Evolutionary conservation across 179 eudicot genomes (phyloP).

Genomic region (Silene vulgaris): DNA sequence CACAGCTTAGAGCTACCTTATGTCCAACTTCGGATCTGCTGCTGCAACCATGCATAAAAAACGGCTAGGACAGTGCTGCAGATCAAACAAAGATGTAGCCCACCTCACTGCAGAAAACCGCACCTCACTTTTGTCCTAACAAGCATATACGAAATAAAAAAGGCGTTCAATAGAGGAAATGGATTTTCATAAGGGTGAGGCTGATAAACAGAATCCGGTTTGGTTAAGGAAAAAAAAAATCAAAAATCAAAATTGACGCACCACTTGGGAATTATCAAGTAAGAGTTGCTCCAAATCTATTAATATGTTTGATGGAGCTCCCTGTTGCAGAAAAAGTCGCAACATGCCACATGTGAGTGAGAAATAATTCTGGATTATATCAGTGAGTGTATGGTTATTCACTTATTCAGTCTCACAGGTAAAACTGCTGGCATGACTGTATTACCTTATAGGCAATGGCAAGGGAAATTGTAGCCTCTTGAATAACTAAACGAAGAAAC

Average conservation of each 20-base stretch:
- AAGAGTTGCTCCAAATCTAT: constrained; percentile 73
- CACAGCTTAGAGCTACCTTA: constrained; percentile 49
- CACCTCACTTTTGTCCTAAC: constrained; percentile 83
- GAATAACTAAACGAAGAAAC: constrained; percentile 63
- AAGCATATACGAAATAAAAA: constrained; percentile 18
- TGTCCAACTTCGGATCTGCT: constrained; percentile 83
- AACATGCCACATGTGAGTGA: constrained; percentile 2
- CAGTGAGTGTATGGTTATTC: background rate
- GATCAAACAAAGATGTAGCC: constrained; percentile 81
- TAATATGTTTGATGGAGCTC: constrained; percentile 58
- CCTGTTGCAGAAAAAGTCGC: constrained; percentile 38
- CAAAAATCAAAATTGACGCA: constrained; percentile 26
- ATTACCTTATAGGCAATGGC: constrained; percentile 78
- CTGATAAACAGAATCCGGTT: background rate
- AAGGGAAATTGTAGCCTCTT: constrained; percentile 84
- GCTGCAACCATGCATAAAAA: constrained; percentile 92
- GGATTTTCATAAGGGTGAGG: background rate
- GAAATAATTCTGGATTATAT: background rate
- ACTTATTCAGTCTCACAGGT: constrained; percentile 11
- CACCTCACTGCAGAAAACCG: constrained; percentile 97
- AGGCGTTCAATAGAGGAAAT: constrained; percentile 15
- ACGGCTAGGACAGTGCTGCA: constrained; percentile 85
- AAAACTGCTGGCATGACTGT: background rate
- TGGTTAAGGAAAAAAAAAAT: background rate
- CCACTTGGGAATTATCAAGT: constrained; percentile 78